Evolutionary conservation across 768 basidiomycete genomes (phyloP).

Genomic region (Mycena leptocephala): DNA sequence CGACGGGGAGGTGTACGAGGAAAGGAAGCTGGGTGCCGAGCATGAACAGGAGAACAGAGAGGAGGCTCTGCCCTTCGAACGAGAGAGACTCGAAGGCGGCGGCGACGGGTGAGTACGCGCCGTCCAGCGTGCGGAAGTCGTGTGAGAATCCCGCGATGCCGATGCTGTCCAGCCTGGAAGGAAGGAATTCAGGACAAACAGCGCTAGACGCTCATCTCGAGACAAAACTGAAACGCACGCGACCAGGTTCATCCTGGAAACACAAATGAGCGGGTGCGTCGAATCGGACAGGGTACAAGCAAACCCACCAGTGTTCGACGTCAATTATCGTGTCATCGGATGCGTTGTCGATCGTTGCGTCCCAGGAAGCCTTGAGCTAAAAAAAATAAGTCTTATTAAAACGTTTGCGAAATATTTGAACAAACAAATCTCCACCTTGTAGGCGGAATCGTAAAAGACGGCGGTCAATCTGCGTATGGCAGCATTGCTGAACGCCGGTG

Average conservation of each 20-base stretch:
- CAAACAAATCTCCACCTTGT: constrained; percentile 49
- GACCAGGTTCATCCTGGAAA: constrained; percentile 57
- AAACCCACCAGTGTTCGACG: constrained; percentile 49
- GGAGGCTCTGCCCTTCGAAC: neutral
- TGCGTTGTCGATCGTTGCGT: constrained; percentile 19
- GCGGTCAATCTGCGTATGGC: constrained; percentile 55
- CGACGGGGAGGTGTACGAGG: constrained; percentile 21
- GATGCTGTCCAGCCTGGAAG: constrained; percentile 57
- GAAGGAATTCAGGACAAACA: too few relatives aligned
- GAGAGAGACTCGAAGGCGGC: constrained; percentile 43
- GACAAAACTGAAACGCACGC: constrained; percentile 44
- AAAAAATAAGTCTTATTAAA: too few relatives aligned
- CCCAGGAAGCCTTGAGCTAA: constrained; percentile 35
- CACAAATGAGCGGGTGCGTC: neutral
- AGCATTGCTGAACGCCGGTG: constrained; percentile 59
- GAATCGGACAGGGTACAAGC: neutral
- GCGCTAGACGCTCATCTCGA: too few relatives aligned
- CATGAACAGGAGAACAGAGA: constrained; percentile 24
- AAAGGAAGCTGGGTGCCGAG: constrained; percentile 25
- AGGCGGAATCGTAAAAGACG: constrained; percentile 59
- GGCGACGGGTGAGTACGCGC: constrained; percentile 45
- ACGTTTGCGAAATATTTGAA: neutral
- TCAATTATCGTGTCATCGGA: constrained; percentile 47
- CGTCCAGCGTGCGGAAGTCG: constrained; percentile 59
- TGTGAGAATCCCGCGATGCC: constrained; percentile 64